These are phyloP conservation scores for Sporobolomyces phaffii DNA, from an alignment of 768 basidiomycete species.

Conservation along the genomic window DNA sequence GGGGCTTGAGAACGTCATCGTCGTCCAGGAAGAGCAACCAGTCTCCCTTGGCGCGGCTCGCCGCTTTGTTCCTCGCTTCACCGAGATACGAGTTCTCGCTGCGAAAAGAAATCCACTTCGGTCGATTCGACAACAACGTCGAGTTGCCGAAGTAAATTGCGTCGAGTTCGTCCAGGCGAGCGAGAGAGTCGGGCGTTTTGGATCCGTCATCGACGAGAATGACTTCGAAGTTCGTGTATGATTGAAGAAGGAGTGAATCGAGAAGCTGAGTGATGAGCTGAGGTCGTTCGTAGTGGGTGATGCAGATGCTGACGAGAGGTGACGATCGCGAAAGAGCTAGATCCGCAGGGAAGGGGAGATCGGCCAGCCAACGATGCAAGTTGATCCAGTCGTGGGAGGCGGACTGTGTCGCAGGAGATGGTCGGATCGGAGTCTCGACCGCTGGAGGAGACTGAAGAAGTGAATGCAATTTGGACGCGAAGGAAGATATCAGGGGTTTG, in stretches of 20 bases:
- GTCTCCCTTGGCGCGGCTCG: neutral
- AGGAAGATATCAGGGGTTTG: conserved; percentile 3
- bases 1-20: conserved; percentile 39
- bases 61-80: conserved; percentile 34
- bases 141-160: conserved; percentile 8
- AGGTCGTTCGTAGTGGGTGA: conserved; percentile 37
- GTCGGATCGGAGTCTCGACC: neutral
- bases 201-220: conserved; percentile 39
- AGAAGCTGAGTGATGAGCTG: conserved; percentile 32
- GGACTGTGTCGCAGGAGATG: conserved; percentile 11
- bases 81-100: conserved; percentile 34
- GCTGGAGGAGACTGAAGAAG: neutral
- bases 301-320: conserved; percentile 30
- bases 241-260: conserved; percentile 27
- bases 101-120: conserved; percentile 12
- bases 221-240: conserved; percentile 27
- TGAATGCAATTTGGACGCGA: conserved; percentile 1
- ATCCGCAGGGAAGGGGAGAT: neutral
- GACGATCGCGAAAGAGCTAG: neutral
- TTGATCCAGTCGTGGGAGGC: conserved; percentile 12
- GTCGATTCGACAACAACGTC: neutral
- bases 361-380: conserved; percentile 23
- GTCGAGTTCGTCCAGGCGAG: conserved; percentile 16
- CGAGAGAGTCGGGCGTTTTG: neutral
- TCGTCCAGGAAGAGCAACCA: conserved; percentile 39